Evolutionary conservation across 768 basidiomycete genomes (phyloP), one percentile per base, ranked within the genome.

Genomic region (Leccinellum luteum): DNA sequence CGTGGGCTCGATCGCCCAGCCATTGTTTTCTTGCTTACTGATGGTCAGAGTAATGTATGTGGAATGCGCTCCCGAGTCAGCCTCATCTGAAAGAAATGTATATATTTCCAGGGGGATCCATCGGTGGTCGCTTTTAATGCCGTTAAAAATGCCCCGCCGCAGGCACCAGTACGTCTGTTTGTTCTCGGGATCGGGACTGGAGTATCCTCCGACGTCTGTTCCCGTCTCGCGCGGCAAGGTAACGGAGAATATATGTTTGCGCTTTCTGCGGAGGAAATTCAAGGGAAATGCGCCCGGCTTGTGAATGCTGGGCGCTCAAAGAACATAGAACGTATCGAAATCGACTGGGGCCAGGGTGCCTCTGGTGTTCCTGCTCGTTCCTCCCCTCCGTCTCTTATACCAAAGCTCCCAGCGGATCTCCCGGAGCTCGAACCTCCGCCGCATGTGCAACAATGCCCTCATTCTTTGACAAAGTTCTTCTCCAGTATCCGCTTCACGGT

Each of bases 1-100:
- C 76, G 81, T 6, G 65, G 60, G 8, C 49, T 19, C 9, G 58
- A 64, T 28, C 73, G 76, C 1, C 75, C 84, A 1, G 81, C 81
- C 1, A 77, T 72, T 8, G 66, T 85, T 8, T 85, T 87, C 58
- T 66, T 86, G 14, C 70, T 87, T 30, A 87, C 86, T 2, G 86
- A 85, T 56, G 85, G 85, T 17, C 68, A 78, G 51, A 76, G 83
- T 27, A 1, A 73, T 45, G 58, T 69, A 32, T 4, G 64, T 53
- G 0, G 5, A n/a, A 35, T 9, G 4, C n/a, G n/a, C 4, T 14
- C 34, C 28, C 21, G 23, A 51, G 23, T n/a, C 10, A 13, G 5
- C 38, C 4, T 21, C 14, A 27, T 53, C 58, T 52, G 7, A 52
- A 31, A 48, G 30, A 27, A 2, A 25, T 3, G 0, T 9, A 34